Conservation (phyloP, 129 eudicot species). For the Pittosporum tobira region DNA sequence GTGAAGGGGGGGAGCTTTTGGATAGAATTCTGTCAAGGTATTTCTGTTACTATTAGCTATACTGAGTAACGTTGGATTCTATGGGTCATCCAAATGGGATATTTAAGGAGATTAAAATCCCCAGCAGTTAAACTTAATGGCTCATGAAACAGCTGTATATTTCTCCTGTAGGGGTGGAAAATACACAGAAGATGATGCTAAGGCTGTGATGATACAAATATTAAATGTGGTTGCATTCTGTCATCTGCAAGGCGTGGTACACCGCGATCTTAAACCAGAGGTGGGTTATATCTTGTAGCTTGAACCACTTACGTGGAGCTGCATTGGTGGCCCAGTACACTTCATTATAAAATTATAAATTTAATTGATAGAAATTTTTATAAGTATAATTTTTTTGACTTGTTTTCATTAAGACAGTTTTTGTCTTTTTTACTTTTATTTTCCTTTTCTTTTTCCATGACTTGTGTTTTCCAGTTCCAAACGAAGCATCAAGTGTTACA, state of each 20-base stretch:
- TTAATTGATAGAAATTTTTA: too few species aligned
- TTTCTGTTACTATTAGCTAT: slow-evolving; percentile 5
- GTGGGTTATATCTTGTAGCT: slow-evolving; percentile 18
- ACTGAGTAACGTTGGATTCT: background rate
- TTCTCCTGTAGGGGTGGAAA: slow-evolving; percentile 69
- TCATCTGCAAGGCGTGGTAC: slow-evolving; percentile 96
- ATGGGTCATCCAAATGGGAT: background rate
- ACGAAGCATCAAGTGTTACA: too few species aligned
- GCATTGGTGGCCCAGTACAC: background rate
- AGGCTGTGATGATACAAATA: slow-evolving; percentile 61
- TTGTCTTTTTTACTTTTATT: background rate
- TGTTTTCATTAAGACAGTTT: too few species aligned
- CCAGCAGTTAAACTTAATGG: background rate
- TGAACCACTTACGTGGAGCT: background rate
- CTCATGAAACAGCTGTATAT: slow-evolving; percentile 4
- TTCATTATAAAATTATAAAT: too few species aligned
- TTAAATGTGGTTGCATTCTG: slow-evolving; percentile 77
- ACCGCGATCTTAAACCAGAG: slow-evolving; percentile 92
- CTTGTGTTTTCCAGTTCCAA: background rate
- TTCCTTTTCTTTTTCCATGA: background rate
- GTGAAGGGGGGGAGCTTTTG: slow-evolving; percentile 94
- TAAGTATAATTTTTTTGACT: too few species aligned
- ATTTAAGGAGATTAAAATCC: background rate
- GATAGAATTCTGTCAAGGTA: slow-evolving; percentile 90
- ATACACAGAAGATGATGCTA: slow-evolving; percentile 86